Evolutionary conservation across 805 yeast species (phyloP), one percentile per base, ranked within the genome.

Genomic region (Yamadazyma phyllophila): DNA sequence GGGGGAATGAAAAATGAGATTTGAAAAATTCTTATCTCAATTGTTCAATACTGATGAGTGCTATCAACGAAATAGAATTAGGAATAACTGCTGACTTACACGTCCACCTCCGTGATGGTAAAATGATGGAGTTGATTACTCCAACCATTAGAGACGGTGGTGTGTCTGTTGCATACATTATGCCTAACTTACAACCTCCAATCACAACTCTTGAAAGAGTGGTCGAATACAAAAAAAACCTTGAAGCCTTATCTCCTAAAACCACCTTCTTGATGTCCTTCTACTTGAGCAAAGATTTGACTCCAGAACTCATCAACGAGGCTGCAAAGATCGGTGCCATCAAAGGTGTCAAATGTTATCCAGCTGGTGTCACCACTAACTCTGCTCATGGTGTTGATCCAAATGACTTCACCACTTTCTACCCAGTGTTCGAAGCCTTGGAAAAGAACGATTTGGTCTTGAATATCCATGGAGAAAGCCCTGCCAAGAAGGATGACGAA

Each of bases 341-440:
- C 45, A 74, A 82, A 26, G 99, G 99, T 46, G 88, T 94, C 54
- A 94, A 94, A 65, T 90, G 96, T 63, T 94, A 94, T 64, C 99
- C 99, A 35, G 97, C 98, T 1, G 99, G 99, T 37, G 99, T 94
- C 27, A 94, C 99, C n/a, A 94, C 99, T 33, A 94, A 94, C 69
- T 89, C 97, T 8, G 66, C 78, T 40, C 87, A 84, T 2, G 99
- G 99, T 41, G 97, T 94, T 17, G 94, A 87, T 63, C 95, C 95
- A 17, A 88, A 90, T 57, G 96, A 92, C 59, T 94, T 94, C 66
- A 78, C 85, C 39, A 82, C 77, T 5, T 94, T 91, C 58, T 94
- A 90, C 63, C 96, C 97, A 4, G 76, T 94, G 8, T 94, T 94
- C 61, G 76, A 85, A 59, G 96, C 88, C 11, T 84, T 94, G 92